Percentiles rank a stretch among this genome's conserved stretches.
Conservation (phyloP, 805 yeast genomes). For the Peterozyma toletana region DNA sequence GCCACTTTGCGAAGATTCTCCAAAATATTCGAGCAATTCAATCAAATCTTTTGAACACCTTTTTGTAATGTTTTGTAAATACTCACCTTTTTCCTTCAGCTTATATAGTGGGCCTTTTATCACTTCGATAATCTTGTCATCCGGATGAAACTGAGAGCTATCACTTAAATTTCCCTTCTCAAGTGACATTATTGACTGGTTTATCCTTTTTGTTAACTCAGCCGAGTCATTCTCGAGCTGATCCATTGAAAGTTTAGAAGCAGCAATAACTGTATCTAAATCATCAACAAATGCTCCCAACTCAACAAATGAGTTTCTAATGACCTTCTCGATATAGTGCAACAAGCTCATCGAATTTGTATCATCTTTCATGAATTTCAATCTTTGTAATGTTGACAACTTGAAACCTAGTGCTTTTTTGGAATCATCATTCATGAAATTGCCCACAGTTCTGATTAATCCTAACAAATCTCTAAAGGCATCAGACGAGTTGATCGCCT, state of each 20-base stretch:
- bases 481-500: slow-evolving; percentile 41
- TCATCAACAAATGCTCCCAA: slow-evolving; percentile 56
- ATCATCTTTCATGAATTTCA: slow-evolving; percentile 65
- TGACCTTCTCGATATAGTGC: slow-evolving; percentile 65
- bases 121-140: slow-evolving; percentile 50
- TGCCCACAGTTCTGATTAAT: slow-evolving; percentile 67
- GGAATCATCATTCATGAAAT: slow-evolving; percentile 68
- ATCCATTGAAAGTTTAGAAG: slow-evolving; percentile 57
- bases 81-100: slow-evolving; percentile 64
- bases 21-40: slow-evolving; percentile 72
- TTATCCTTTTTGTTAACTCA: slow-evolving; percentile 44
- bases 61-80: slow-evolving; percentile 56
- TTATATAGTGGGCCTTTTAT: slow-evolving; percentile 60
- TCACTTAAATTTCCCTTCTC: slow-evolving; percentile 63
- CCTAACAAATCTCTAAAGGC: slow-evolving; percentile 53
- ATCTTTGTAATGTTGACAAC: slow-evolving; percentile 58
- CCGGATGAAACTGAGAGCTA: slow-evolving; percentile 54
- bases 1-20: slow-evolving; percentile 63
- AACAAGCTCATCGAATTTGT: slow-evolving; percentile 64
- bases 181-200: slow-evolving; percentile 44
- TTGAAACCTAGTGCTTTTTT: slow-evolving; percentile 68
- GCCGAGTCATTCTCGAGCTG: slow-evolving; percentile 52
- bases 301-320: slow-evolving; percentile 62
- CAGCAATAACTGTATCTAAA: slow-evolving; percentile 40
- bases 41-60: slow-evolving; percentile 60